Base-by-base conservation (phyloP, 2,329 filamentous ascomycete genomes). In the Claviceps humidiphila region DNA sequence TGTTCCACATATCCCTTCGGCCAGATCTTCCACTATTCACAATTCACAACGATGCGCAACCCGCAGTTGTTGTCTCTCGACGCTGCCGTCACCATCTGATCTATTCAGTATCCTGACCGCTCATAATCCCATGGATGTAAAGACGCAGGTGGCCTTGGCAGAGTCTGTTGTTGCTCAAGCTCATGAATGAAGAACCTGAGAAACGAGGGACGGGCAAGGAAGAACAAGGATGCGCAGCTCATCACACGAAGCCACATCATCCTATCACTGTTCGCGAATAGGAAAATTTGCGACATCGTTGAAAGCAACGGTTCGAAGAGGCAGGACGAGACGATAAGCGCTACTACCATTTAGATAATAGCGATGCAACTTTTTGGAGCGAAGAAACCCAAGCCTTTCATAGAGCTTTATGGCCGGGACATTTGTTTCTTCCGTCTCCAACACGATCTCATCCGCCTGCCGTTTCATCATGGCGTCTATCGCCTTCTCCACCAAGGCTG, bases 331-430 rank as follows among this genome's bases (percentile, higher is more conserved):
- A 43, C 93, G 78, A 66, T 93, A 98, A 2, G 93, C 93, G 52
- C 89, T 95, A 65, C 89, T 98, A 11, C 93, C 93, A 63, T 97
- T 98, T 42, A 98, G 72, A 61, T 98, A 98, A 65, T 98, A 98
- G 44, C 93, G 78, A 68, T 97, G 90, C 51, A 98, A 70, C 55
- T 89, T 87, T 69, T 98, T 98, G 55, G 88, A 95, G 50, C 91
- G 77, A 22, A 97, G 68, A 63, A 98, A 98, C 0, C 93, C 93
- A 7, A 98, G 74, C 1, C 89, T 77, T 67, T 98, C 91, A 68
- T 98, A 98, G 9, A 98, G 73, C 58, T 89, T 86, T 73, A 97
- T 88, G 20, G 90, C 93, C 1, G 89, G 84, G 1, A 82, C 80
- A 64, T 98, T 98, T 16, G 85, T 88, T 67, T 94, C 89, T 70